phyloP scores from a whole-genome alignment of 768 basidiomycete genomes.

The Boletus rex-veris region DNA sequence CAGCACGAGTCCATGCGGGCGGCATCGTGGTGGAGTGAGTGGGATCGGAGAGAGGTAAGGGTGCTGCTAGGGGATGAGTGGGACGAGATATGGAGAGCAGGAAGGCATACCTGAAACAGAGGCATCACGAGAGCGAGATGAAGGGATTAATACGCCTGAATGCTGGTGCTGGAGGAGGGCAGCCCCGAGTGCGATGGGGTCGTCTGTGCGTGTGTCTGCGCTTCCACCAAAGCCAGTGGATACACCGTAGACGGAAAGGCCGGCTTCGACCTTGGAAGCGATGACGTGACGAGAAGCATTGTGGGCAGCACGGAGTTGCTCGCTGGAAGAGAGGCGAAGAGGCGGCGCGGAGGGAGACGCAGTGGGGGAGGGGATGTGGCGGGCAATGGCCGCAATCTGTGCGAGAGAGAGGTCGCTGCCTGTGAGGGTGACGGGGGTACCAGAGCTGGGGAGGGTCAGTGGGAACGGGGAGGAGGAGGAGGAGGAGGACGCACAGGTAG shows the following conservation, averaged over 20 bases:
- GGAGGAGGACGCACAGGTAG: slow-evolving; percentile 51
- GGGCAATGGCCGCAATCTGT: slow-evolving; percentile 72
- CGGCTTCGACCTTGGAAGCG: slow-evolving; percentile 59
- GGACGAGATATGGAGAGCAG: too few relatives aligned
- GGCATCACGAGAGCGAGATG: slow-evolving; percentile 32
- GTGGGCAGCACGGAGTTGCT: slow-evolving; percentile 46
- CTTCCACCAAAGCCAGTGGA: slow-evolving; percentile 87
- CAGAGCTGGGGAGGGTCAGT: slow-evolving; percentile 42
- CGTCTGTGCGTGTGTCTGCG: slow-evolving; percentile 78
- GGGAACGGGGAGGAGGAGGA: background rate
- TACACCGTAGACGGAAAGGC: slow-evolving; percentile 78
- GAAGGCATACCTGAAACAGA: background rate
- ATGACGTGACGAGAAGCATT: slow-evolving; percentile 63
- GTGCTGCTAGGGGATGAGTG: slow-evolving; percentile 1
- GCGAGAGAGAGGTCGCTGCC: slow-evolving; percentile 72
- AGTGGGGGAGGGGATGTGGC: slow-evolving; percentile 45
- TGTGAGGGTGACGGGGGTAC: slow-evolving; percentile 59
- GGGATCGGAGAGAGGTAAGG: slow-evolving; percentile 70
- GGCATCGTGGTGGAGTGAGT: slow-evolving; percentile 72
- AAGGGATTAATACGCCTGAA: slow-evolving; percentile 61
- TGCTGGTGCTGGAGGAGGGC: slow-evolving; percentile 88
- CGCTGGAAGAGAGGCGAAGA: slow-evolving; percentile 19
- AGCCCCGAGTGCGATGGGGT: slow-evolving; percentile 68
- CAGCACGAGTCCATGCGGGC: slow-evolving; percentile 83
- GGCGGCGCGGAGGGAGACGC: slow-evolving; percentile 31